Percentiles rank a stretch among this genome's conserved stretches.
These are phyloP conservation scores for Pyricularia sp. DNA, from an alignment of 2,329 filamentous ascomycete genomes.

Conservation along the genomic window DNA sequence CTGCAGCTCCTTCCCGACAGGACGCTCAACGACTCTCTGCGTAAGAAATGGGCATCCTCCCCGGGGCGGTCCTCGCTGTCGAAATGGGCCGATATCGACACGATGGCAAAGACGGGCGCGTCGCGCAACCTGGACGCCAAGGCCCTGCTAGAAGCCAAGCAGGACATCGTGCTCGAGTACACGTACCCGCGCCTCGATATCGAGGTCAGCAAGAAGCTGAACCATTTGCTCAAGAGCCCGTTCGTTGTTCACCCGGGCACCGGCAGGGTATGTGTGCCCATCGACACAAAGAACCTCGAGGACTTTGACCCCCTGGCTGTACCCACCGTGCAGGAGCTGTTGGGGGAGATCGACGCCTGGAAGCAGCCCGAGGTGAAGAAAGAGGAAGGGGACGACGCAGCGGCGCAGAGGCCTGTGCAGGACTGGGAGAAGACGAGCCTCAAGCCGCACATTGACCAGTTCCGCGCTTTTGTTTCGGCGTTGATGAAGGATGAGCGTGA, in stretches of 20 bases:
- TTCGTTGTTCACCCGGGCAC: conserved; percentile 96
- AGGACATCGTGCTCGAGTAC: conserved; percentile 94
- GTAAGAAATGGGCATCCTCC: conserved; percentile 83
- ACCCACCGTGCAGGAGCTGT: conserved; percentile 76
- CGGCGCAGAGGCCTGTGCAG: conserved; percentile 34
- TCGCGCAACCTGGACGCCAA: conserved; percentile 63
- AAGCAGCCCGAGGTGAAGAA: conserved; percentile 35
- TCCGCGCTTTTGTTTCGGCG: conserved; percentile 68
- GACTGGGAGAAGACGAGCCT: conserved; percentile 98
- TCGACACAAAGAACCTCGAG: conserved; percentile 65
- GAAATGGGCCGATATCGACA: conserved; percentile 94
- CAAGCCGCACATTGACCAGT: conserved; percentile 86
- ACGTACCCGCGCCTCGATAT: conserved; percentile 96
- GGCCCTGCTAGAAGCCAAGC: conserved; percentile 78
- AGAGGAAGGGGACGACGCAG: conserved; percentile 19
- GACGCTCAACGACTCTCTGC: conserved; percentile 65
- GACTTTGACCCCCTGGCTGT: conserved; percentile 80
- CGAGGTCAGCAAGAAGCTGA: conserved; percentile 94
- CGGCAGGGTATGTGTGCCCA: conserved; percentile 89
- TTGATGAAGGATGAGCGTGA: conserved; percentile 69
- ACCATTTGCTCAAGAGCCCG: conserved; percentile 94
- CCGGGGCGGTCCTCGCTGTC: conserved; percentile 65
- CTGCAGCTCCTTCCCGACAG: conserved; percentile 79
- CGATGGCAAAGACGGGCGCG: conserved; percentile 66
- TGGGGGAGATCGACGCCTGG: conserved; percentile 83